These are phyloP conservation scores for Exophiala bonariae DNA, from an alignment of 2,329 filamentous ascomycete genomes.

Conservation along the genomic window DNA sequence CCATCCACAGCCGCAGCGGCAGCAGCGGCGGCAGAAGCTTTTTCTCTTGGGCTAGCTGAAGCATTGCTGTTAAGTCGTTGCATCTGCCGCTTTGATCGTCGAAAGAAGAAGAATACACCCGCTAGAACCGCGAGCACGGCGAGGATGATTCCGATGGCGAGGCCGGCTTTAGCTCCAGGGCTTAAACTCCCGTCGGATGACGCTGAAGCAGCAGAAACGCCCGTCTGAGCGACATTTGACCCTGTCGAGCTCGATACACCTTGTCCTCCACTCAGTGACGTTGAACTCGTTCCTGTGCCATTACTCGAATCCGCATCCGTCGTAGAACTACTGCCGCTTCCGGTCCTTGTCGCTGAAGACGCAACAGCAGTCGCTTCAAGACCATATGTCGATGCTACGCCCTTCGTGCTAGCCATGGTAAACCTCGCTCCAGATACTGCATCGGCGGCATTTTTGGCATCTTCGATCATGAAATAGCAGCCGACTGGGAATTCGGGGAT, in stretches of 20 bases:
- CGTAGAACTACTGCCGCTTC: not conserved
- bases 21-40: too few species aligned
- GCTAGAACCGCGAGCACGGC: conserved; percentile 10
- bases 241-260: too few species aligned
- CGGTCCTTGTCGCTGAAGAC: not conserved
- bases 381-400: conserved; percentile 12
- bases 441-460: conserved; percentile 13
- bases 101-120: conserved; percentile 7
- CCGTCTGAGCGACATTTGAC: not conserved
- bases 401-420: conserved; percentile 18
- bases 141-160: conserved; percentile 15
- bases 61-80: conserved; percentile 5
- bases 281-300: too few species aligned
- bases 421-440: conserved; percentile 14
- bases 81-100: conserved; percentile 1
- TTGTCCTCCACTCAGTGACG: not conserved
- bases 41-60: not conserved
- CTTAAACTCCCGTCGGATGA: conserved; percentile 2
- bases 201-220: not conserved
- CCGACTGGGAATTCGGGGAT: conserved; percentile 14
- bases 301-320: not conserved
- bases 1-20: too few species aligned
- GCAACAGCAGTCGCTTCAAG: conserved; percentile 6
- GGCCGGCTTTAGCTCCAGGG: conserved; percentile 15
- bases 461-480: conserved; percentile 16